Evolutionary conservation across 2,329 filamentous ascomycete genomes (phyloP).

Genomic region (Calonectria honghensis): DNA sequence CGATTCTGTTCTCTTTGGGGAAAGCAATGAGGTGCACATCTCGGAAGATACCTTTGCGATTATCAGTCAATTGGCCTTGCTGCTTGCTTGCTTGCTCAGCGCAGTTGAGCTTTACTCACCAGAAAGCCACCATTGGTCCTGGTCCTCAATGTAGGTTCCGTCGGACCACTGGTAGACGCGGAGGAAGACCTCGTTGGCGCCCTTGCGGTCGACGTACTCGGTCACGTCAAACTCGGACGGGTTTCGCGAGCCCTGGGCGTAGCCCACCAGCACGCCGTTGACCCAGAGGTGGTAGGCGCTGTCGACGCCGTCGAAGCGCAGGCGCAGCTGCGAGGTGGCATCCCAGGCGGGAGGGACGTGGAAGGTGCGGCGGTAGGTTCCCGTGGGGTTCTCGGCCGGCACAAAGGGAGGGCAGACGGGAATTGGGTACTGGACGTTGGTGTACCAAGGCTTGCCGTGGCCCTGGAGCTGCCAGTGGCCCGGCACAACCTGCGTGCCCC

Average conservation of each 20-base stretch:
- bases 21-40: constrained; percentile 79
- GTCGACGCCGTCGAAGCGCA: constrained; percentile 84
- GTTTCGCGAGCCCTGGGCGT: constrained; percentile 81
- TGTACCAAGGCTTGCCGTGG: constrained; percentile 80
- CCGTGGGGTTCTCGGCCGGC: constrained; percentile 78
- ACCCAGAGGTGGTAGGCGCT: constrained; percentile 82
- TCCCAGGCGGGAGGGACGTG: constrained; percentile 69
- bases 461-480: constrained; percentile 83
- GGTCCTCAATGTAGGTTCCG: constrained; percentile 81
- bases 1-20: constrained; percentile 71
- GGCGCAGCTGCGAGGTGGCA: constrained; percentile 71
- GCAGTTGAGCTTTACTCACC: constrained; percentile 67
- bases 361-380: constrained; percentile 76
- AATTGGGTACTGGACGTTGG: constrained; percentile 80
- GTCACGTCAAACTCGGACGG: constrained; percentile 82
- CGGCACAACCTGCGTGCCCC: constrained; percentile 74
- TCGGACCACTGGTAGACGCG: constrained; percentile 83
- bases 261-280: constrained; percentile 79
- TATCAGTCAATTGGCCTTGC: constrained; percentile 39
- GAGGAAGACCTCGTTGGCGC: constrained; percentile 74
- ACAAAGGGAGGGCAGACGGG: constrained; percentile 79
- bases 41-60: constrained; percentile 76
- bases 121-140: constrained; percentile 82
- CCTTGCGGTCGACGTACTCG: constrained; percentile 61
- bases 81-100: constrained; percentile 69